Base-by-base conservation (phyloP, 2,329 filamentous ascomycete genomes). In the Eurotiales sp. region DNA sequence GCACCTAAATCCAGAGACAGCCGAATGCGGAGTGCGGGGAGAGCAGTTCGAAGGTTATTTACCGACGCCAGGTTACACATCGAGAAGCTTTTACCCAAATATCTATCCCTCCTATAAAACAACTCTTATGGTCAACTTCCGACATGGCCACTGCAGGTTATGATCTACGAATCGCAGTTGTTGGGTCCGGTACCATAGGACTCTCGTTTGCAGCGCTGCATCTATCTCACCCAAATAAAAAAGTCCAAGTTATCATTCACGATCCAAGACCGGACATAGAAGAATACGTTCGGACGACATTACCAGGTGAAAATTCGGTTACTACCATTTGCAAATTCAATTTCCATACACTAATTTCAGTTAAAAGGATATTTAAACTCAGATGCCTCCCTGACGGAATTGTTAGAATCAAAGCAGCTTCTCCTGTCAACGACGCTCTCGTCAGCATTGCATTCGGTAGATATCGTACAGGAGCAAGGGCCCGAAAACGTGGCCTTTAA, bases 391-490 rank as follows among this genome's bases (percentile, higher is more conserved):
- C 19, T 36, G 29, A 58, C n/a, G 55, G 54, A 17, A 51, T 41
- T 43, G 53, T 55, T 53, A 12, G 56, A 23, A 12, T 50, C 32
- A 36, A 53, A 50, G 17, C 49, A 30, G 3, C 65, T 81, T n/a
- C 59, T 54, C 8, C 61, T 74, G 50, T 64, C 67, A 39, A 56
- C 59, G 6, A 64, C 65, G 3, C 54, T 68, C 8, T 46, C 55
- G n/a, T 56, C 69, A 2, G 79, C 79, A 10, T 71, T 81, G 8
- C 46, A 61, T 19, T 53, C 63, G 50, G 78, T 78, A 1, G 66
- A 72, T 37, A 78, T 83, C 45, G 67, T 84, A 37, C 80, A 84
- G 63, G 81, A 84, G 64, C 79, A 82, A 64, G 79, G 78, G 0
- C 80, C 80, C 0, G 81, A 84, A 58, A 74, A 75, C 45, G 56